Base-by-base conservation (phyloP, 1,284 basidiomycete genomes). In the Albatrellus sp. region DNA sequence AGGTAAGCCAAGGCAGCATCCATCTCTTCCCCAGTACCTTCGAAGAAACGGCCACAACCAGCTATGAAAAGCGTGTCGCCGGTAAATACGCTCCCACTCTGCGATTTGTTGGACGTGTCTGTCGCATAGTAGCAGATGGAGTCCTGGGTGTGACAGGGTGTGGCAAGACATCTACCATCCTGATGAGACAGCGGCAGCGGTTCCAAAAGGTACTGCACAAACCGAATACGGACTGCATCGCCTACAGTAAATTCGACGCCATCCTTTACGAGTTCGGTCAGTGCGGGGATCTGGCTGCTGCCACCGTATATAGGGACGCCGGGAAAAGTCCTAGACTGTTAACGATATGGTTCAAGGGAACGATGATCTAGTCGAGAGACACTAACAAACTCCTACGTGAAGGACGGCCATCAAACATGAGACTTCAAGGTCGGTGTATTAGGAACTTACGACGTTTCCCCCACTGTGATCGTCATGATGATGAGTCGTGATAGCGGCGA, bases 21-120 rank as follows among this genome's bases (percentile, higher is more conserved):
- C 94, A 98, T 98, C 63, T 98, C 81, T 9, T 71, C 64, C 1
- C 83, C 81, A 3, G 76, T 81, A 35, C 93, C 93, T 63, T 98
- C 93, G 57, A 98, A 98, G 73, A 98, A 98, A 6, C 92, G 78
- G n/a, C 94, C 94, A 58, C 89, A 94, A 6, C 93, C 93, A 3
- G 76, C 90, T 50, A 90, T 75, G 69, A 98, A 98, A 42, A 98
- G 79, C 0, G 94, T 98, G 60, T 98, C 94, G 12, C 92, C 91
- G 0, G 94, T 97, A 63, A 98, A 96, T 17, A 98, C 90, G 12
- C 72, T 86, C 36, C 80, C 77, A 0, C 79, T 75, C 51, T 77
- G 77, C 32, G 67, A 52, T 31, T 61, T 49, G 46, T 72, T 61
- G 12, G 56, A 40, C 54, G 58, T 52, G 64, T 73, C 69, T 72